Evolutionary conservation across 139 green algal genomes (phyloP), one percentile per base, ranked within the genome.

Genomic region (Micractinium conductrix): DNA sequence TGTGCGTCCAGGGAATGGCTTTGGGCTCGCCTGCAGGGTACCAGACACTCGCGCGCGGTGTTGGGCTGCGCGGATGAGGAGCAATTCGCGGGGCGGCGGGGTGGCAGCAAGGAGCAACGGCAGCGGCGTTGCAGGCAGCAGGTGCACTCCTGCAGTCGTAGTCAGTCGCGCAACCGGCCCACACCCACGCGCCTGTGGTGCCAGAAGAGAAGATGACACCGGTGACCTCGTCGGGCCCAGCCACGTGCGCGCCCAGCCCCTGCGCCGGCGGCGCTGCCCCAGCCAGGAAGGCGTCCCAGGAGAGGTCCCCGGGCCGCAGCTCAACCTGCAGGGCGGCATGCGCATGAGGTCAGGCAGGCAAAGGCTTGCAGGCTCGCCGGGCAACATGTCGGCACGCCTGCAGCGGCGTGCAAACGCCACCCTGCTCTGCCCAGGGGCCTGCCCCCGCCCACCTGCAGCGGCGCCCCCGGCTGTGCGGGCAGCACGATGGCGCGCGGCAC

Each of bases 131-230:
- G n/a, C n/a, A n/a, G n/a, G n/a, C n/a, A n/a, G n/a, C n/a, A n/a
- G n/a, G n/a, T n/a, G n/a, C n/a, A n/a, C n/a, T n/a, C n/a, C n/a
- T n/a, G n/a, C n/a, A n/a, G n/a, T n/a, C n/a, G n/a, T n/a, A n/a
- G n/a, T n/a, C n/a, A n/a, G n/a, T n/a, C n/a, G n/a, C n/a, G n/a
- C n/a, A n/a, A n/a, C n/a, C n/a, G n/a, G 53, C 53, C 5, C 9
- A 42, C n/a, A 37, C 63, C 37, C 22, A 40, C 33, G 12, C 67
- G 74, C 90, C 95, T 45, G 96, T 99, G 19, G 96, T 99, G 71
- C 96, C 96, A 1, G 94, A 98, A 10, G 93, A 97, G 88, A 99
- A 99, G 17, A 99, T 91, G 43, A 99, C 92, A 84, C 95, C 95
- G 65, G 86, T 94, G 38, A 84, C 48, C 22, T 90, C 90, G 67